Conservation (phyloP, 2,329 filamentous ascomycete species). For the Bisporella sp. region DNA sequence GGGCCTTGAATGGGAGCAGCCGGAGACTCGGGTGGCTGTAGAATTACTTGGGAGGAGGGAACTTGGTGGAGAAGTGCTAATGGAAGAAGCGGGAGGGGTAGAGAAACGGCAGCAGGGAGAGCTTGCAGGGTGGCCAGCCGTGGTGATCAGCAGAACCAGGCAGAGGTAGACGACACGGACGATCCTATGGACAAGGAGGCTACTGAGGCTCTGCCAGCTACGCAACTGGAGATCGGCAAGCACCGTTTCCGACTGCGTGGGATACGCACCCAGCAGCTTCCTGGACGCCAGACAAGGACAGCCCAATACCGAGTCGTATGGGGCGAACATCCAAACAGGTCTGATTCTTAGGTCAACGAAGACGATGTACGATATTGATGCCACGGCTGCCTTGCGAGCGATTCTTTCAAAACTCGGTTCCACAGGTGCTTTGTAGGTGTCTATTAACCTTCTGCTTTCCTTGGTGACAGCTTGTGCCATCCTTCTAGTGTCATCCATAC, state of each 20-base stretch:
- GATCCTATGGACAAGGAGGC: conserved; percentile 9
- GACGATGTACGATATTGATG: conserved; percentile 15
- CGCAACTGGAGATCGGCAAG: conserved; percentile 3
- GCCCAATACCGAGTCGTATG: conserved; percentile 16
- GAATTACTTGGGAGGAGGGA: conserved; percentile 7
- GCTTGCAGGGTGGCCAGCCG: background rate
- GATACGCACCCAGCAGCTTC: conserved; percentile 8
- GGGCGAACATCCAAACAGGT: conserved; percentile 15
- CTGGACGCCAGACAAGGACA: conserved; percentile 12
- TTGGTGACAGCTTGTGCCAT: no score
- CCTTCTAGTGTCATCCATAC: no score
- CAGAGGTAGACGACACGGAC: conserved; percentile 4
- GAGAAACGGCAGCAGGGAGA: conserved; percentile 8
- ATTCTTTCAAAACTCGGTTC: conserved; percentile 13
- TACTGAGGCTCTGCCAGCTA: conserved; percentile 9
- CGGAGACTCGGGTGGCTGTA: background rate
- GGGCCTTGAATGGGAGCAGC: background rate
- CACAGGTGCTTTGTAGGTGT: background rate
- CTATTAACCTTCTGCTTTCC: no score
- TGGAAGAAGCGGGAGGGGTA: conserved; percentile 6
- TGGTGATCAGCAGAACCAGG: conserved; percentile 9
- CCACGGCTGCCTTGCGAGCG: conserved; percentile 10
- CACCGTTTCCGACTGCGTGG: conserved; percentile 11
- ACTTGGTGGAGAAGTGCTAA: background rate
- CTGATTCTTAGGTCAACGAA: conserved; percentile 15